Base-by-base conservation (phyloP, 1,284 basidiomycete species). In the Cerrena zonata region DNA sequence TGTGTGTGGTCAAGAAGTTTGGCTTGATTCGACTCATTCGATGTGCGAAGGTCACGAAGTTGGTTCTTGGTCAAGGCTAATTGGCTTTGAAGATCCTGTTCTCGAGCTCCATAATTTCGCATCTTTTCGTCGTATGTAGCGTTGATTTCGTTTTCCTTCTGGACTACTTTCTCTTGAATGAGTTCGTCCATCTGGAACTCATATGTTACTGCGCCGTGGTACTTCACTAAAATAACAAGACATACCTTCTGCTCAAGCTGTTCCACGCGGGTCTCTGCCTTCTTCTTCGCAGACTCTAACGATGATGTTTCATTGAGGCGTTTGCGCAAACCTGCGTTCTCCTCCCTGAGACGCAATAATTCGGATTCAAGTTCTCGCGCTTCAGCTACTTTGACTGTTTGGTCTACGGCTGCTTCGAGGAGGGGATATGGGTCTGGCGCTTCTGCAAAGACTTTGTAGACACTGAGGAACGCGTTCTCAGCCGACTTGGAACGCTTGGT, bases 351-450 rank as follows among this genome's bases (percentile, higher is more conserved):
- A 18, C 82, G 76, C 48, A 76, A 72, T 5, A 94, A 68, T 60
- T 94, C 90, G 0, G 69, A 67, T 64, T 94, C 88, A 30, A 91
- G 72, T 53, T 89, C 78, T 26, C 77, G 74, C 18, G 89, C 84
- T 68, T 95, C 89, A 3, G 86, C 82, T 5, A 91, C 83, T 62
- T 90, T 89, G 49, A 94, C 87, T 5, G 91, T 85, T 74, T 95
- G 91, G 62, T 96, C 89, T 22, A 98, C 87, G 3, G 94, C 92
- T 27, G 86, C 89, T 63, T 99, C 94, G 13, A 99, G 82, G 4
- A 98, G 75, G 3, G 95, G 95, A 64, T 94, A 96, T 15, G 95
- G 96, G 68, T 99, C 95, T 0, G 94, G 94, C 4, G 91, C 94
- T 62, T 95, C 92, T 0, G 91, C 90, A 2, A 99, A 69, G 19